Evolutionary conservation across 1,139 yeast genomes (phyloP).

Genomic region (Magnusiomyces tetraspermus): DNA sequence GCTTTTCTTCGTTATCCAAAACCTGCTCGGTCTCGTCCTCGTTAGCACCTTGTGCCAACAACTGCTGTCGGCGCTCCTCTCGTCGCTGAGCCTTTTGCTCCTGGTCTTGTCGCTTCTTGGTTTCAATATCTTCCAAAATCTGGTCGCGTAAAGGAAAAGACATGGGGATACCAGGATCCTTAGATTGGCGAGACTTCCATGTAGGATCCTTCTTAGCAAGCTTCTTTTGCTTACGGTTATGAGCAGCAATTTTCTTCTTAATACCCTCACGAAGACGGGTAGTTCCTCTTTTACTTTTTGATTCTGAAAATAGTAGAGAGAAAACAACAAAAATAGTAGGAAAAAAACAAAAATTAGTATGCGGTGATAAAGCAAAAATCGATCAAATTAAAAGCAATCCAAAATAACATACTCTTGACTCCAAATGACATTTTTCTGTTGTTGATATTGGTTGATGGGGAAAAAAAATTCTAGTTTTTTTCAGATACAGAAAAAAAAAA

Average conservation of each 20-base stretch:
- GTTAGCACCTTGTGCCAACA: constrained; percentile 32
- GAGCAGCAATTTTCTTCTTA: constrained; percentile 90
- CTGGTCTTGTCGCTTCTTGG: constrained; percentile 44
- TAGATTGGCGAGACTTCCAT: constrained; percentile 76
- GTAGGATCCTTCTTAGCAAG: constrained; percentile 78
- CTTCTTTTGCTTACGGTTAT: constrained; percentile 76
- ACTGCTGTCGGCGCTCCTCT: constrained; percentile 13
- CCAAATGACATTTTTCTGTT: background rate
- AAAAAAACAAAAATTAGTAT: constrained; percentile 14
- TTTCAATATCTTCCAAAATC: constrained; percentile 74
- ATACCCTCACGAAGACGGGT: constrained; percentile 95
- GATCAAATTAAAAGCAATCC: constrained; percentile 12
- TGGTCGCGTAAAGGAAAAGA: constrained; percentile 88
- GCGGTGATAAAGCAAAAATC: background rate
- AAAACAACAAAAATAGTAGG: too few species aligned
- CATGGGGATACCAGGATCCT: constrained; percentile 92
- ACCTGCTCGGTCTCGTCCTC: constrained; percentile 40
- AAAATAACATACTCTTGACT: background rate
- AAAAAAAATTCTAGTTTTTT: background rate
- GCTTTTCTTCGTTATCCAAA: constrained; percentile 5
- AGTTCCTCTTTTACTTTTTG: constrained; percentile 73
- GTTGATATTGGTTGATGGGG: background rate
- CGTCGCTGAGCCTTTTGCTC: constrained; percentile 14
- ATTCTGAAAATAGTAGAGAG: constrained; percentile 38
- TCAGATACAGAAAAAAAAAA: background rate